phyloP scores from a whole-genome alignment of 805 yeast species.

The Hanseniaspora lachancei region DNA sequence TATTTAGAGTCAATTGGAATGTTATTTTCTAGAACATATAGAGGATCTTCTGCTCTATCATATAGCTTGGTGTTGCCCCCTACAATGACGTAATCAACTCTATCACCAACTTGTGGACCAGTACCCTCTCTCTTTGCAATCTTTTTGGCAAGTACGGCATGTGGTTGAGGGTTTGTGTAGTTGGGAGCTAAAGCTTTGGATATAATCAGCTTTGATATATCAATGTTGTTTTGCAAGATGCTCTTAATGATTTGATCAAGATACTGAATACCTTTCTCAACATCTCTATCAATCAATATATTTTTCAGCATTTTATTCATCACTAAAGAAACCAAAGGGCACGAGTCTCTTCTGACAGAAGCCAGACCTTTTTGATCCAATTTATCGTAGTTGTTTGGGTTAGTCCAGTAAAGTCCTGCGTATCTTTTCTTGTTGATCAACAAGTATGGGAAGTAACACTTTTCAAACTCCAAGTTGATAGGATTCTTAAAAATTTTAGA shows the following conservation, averaged over 20 bases:
- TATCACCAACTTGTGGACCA: conserved; percentile 93
- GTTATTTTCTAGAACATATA: conserved; percentile 81
- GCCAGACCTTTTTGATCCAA: conserved; percentile 98
- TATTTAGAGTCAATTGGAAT: conserved; percentile 89
- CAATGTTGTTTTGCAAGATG: conserved; percentile 78
- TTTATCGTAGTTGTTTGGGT: conserved; percentile 81
- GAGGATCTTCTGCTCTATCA: conserved; percentile 94
- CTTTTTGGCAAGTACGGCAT: conserved; percentile 87
- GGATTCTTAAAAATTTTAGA: conserved; percentile 71
- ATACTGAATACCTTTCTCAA: conserved; percentile 66
- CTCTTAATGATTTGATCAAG: conserved; percentile 84
- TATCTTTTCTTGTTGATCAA: conserved; percentile 91
- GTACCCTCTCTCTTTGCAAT: conserved; percentile 96
- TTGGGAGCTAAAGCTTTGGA: conserved; percentile 87
- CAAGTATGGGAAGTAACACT: conserved; percentile 87
- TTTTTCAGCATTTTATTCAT: conserved; percentile 78
- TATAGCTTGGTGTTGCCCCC: conserved; percentile 73
- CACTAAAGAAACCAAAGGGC: conserved; percentile 86
- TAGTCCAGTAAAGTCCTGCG: conserved; percentile 95
- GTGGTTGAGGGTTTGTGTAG: conserved; percentile 94
- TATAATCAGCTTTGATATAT: conserved; percentile 83
- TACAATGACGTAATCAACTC: conserved; percentile 93
- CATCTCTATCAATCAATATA: conserved; percentile 78
- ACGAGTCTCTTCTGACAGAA: conserved; percentile 95
- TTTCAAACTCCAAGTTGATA: conserved; percentile 89